A percentile compares a stretch with the other conserved stretches of the same genome.
Evolutionary conservation across 257 asterid genomes (phyloP).

Genomic region (Catharanthus roseus): DNA sequence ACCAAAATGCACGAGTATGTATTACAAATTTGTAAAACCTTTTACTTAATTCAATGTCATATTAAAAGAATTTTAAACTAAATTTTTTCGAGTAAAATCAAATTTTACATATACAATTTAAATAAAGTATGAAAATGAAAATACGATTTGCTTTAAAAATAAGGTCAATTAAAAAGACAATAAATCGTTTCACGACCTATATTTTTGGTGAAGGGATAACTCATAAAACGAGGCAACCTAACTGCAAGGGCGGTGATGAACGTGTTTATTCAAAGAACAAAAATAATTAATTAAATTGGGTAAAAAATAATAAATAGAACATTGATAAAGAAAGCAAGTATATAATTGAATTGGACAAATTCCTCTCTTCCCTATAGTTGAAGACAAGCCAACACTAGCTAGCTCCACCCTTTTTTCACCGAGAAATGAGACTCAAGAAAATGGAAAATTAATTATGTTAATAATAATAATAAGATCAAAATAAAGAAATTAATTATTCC

Average conservation of each 20-base stretch:
- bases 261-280: constrained; percentile 5
- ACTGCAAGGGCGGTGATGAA: constrained; percentile 29
- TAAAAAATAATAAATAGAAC: background rate
- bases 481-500: background rate
- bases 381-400: constrained; percentile 28
- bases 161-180: no score
- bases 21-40: no score
- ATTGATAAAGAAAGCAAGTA: background rate
- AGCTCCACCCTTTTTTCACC: constrained; percentile 23
- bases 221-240: constrained; percentile 19
- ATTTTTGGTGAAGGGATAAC: background rate
- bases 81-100: no score
- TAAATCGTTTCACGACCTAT: constrained; percentile 1
- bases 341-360: constrained; percentile 13
- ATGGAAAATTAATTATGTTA: no score
- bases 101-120: no score
- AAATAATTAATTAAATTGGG: background rate
- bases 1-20: no score
- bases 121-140: no score
- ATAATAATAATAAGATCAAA: no score
- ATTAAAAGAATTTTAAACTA: no score
- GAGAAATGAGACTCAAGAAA: constrained; percentile 31
- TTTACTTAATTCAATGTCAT: no score
- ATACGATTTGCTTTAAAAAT: no score
- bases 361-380: constrained; percentile 7